These are phyloP conservation scores for Mortierella claussenii DNA, from an alignment of 192 early-diverging fungal genomes.

Conservation along the genomic window DNA sequence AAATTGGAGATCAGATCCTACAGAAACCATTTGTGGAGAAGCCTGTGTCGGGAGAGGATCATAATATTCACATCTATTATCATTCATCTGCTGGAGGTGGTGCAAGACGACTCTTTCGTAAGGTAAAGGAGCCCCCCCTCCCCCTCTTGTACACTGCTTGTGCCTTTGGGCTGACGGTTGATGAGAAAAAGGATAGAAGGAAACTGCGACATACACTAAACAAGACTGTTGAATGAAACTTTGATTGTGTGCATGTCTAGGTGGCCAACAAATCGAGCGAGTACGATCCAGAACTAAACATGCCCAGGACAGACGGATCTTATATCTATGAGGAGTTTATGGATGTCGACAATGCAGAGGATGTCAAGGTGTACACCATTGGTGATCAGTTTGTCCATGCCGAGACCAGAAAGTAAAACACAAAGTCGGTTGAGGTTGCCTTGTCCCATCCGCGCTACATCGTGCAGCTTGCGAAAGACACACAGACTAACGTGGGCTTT, in stretches of 20 bases:
- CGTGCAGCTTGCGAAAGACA: no score
- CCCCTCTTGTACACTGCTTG: neutral
- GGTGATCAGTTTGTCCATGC: slow-evolving; percentile 91
- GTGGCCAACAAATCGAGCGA: slow-evolving; percentile 96
- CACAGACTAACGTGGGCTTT: no score
- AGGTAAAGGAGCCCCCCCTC: slow-evolving; percentile 53
- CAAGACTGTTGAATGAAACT: no score
- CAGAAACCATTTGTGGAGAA: slow-evolving; percentile 98
- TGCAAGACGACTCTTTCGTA: slow-evolving; percentile 80
- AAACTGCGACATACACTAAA: neutral
- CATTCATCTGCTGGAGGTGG: slow-evolving; percentile 83
- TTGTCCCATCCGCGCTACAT: no score
- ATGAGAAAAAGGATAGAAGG: neutral
- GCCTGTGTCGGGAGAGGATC: slow-evolving; percentile 95
- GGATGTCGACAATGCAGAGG: slow-evolving; percentile 93
- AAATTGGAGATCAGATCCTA: slow-evolving; percentile 73
- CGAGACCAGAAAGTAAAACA: slow-evolving; percentile 88
- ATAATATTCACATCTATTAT: slow-evolving; percentile 98
- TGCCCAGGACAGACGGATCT: slow-evolving; percentile 79
- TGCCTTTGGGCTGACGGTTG: no score
- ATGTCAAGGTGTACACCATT: slow-evolving; percentile 98
- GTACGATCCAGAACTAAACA: slow-evolving; percentile 74
- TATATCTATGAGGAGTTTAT: slow-evolving; percentile 97
- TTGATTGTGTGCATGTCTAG: slow-evolving; percentile 24
- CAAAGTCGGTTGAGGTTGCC: no score